phyloP scores from a whole-genome alignment of 2,329 filamentous ascomycete species.

The Curvularia spicifera region DNA sequence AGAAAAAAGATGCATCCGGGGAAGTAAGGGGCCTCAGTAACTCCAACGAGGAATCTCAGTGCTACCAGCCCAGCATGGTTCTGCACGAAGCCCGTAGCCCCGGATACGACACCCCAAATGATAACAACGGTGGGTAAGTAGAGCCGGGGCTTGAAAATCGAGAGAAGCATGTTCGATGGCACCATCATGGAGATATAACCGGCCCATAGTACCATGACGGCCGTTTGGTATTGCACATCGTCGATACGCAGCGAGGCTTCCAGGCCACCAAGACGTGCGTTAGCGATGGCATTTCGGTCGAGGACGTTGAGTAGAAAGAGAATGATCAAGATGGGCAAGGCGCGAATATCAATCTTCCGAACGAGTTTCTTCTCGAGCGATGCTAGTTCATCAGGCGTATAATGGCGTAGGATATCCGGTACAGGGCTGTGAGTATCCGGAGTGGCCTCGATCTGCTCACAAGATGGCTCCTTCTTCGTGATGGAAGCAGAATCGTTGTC shows the following conservation, averaged over 20 bases:
- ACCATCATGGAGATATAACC: slow-evolving; percentile 68
- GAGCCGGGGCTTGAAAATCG: slow-evolving; percentile 59
- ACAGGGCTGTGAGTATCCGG: slow-evolving; percentile 8
- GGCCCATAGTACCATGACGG: slow-evolving; percentile 61
- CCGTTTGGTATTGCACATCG: slow-evolving; percentile 33
- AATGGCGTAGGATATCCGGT: slow-evolving; percentile 22
- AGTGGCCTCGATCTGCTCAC: slow-evolving; percentile 19
- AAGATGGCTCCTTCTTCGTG: slow-evolving; percentile 7
- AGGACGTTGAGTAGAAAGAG: slow-evolving; percentile 43
- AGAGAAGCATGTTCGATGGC: slow-evolving; percentile 65
- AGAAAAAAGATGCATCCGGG: slow-evolving; percentile 32
- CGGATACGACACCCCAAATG: slow-evolving; percentile 51
- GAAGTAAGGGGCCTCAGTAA: slow-evolving; percentile 33
- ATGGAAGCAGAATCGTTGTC: not conserved
- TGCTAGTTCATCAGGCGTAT: slow-evolving; percentile 21
- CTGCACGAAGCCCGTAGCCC: slow-evolving; percentile 57
- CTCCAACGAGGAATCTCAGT: slow-evolving; percentile 51
- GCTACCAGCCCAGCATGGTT: slow-evolving; percentile 52
- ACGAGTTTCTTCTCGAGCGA: slow-evolving; percentile 39
- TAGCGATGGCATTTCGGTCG: slow-evolving; percentile 41
- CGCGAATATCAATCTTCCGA: slow-evolving; percentile 39
- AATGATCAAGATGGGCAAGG: slow-evolving; percentile 38
- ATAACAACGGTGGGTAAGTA: slow-evolving; percentile 60
- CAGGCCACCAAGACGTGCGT: slow-evolving; percentile 35
- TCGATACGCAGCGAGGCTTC: slow-evolving; percentile 13